phyloP scores from a whole-genome alignment of 352 stramenopile genomes.

The Phytopythium kandeliae region DNA sequence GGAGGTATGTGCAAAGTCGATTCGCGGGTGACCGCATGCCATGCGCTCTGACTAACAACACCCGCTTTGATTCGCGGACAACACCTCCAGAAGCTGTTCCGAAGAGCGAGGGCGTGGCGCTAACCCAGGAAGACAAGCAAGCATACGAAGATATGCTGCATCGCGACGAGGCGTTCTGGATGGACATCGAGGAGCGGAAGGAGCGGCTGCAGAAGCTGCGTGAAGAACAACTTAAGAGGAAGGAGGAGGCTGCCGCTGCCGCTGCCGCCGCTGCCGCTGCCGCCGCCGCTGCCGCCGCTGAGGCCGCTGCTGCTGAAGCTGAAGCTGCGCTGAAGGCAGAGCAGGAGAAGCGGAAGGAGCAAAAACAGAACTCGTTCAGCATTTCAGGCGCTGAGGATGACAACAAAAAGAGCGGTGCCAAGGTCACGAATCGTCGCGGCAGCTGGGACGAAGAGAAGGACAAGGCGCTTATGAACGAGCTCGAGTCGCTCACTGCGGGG shows the following conservation, averaged over 20 bases:
- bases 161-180: constrained; percentile 82
- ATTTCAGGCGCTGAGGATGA: constrained; percentile 69
- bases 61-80: too few relatives aligned
- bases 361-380: constrained; percentile 60
- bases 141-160: constrained; percentile 88
- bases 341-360: constrained; percentile 24
- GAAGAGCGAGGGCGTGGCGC: constrained; percentile 61
- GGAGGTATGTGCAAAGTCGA: constrained; percentile 1
- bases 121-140: constrained; percentile 78
- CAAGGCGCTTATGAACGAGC: constrained; percentile 81
- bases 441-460: constrained; percentile 86
- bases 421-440: constrained; percentile 47
- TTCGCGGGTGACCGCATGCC: not conserved
- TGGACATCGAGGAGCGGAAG: constrained; percentile 80
- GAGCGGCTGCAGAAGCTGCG: constrained; percentile 61
- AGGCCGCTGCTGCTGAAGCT: constrained; percentile 27
- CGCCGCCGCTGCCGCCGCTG: constrained; percentile 24
- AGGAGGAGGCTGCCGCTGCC: constrained; percentile 45
- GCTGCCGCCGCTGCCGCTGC: constrained; percentile 43
- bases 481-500: constrained; percentile 69
- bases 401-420: constrained; percentile 16
- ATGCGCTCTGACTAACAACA: not conserved
- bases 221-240: constrained; percentile 67
- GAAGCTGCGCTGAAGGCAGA: constrained; percentile 32
- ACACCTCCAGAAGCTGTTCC: constrained; percentile 10